Conservation (phyloP, 2,329 filamentous ascomycete genomes). For the Cercospora beticola region DNA sequence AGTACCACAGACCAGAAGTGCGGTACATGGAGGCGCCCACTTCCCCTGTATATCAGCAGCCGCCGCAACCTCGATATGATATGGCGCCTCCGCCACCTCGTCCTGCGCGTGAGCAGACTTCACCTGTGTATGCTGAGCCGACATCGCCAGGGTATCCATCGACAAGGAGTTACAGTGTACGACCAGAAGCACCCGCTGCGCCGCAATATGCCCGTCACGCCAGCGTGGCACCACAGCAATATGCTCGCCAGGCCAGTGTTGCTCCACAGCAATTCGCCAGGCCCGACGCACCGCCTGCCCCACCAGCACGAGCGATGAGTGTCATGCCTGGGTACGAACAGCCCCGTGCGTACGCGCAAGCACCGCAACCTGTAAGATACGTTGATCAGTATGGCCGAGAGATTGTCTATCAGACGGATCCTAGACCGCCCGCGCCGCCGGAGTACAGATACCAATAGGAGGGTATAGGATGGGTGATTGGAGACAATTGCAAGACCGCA, state of each 20-base stretch:
- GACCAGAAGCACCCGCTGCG: conserved; percentile 56
- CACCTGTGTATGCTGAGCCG: conserved; percentile 26
- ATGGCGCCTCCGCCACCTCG: conserved; percentile 25
- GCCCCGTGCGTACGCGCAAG: conserved; percentile 19
- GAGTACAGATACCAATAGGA: conserved; percentile 33
- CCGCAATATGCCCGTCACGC: conserved; percentile 28
- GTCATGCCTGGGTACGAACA: conserved; percentile 40
- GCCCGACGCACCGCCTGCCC: conserved; percentile 19
- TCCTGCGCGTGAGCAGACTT: conserved; percentile 40
- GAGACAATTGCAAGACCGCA: neutral
- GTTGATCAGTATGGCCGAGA: conserved; percentile 44
- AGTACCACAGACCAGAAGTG: conserved; percentile 15
- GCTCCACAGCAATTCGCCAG: conserved; percentile 43
- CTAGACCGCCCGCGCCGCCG: conserved; percentile 26
- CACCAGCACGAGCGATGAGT: conserved; percentile 40
- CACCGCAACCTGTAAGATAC: conserved; percentile 37
- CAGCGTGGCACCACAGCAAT: conserved; percentile 46
- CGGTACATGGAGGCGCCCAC: conserved; percentile 31
- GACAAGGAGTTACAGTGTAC: conserved; percentile 34
- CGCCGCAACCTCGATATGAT: conserved; percentile 21
- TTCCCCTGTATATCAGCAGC: conserved; percentile 32
- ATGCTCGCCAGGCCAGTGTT: conserved; percentile 42
- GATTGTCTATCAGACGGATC: conserved; percentile 30
- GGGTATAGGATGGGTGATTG: neutral
- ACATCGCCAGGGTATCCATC: conserved; percentile 16